Evolutionary conservation across 768 basidiomycete genomes (phyloP).

Genomic region (Pluteus cervinus): DNA sequence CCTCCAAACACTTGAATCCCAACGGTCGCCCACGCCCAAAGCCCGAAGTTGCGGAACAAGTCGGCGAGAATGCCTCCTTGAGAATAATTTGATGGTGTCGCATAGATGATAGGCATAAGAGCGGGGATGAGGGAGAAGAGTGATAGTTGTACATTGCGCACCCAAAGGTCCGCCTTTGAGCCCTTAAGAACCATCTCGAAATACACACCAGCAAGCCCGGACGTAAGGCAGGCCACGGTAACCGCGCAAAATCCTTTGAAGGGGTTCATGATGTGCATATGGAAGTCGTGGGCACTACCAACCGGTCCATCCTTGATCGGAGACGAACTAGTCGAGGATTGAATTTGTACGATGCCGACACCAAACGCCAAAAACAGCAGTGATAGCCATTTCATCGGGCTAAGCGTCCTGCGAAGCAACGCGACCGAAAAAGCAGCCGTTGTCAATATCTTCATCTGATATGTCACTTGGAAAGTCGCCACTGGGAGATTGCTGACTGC

Average conservation of each 20-base stretch:
- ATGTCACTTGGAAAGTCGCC: conserved; percentile 96
- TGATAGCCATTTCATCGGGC: conserved; percentile 77
- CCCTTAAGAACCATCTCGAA: conserved; percentile 98
- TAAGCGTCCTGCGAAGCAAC: conserved; percentile 71
- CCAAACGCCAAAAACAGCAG: conserved; percentile 87
- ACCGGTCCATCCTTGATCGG: conserved; percentile 35
- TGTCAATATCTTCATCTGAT: conserved; percentile 98
- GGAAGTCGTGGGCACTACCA: conserved; percentile 65
- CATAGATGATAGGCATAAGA: conserved; percentile 69
- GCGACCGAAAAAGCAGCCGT: conserved; percentile 90
- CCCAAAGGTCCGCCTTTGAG: conserved; percentile 87
- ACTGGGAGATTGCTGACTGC: conserved; percentile 93
- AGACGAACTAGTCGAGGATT: conserved; percentile 42
- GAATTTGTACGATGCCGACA: conserved; percentile 93
- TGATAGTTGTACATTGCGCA: conserved; percentile 93
- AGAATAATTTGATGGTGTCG: conserved; percentile 32
- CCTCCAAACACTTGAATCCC: conserved; percentile 88
- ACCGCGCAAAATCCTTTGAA: conserved; percentile 88
- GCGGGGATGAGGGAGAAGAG: conserved; percentile 93
- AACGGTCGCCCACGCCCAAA: conserved; percentile 96
- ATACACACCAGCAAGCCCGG: conserved; percentile 94
- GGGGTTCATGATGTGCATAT: conserved; percentile 75
- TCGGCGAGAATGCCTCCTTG: conserved; percentile 44
- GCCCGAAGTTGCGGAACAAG: conserved; percentile 82
- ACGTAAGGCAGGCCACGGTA: conserved; percentile 86